Base-by-base conservation (phyloP, 2,329 filamentous ascomycete genomes). In the Phialocephala subalpina region DNA sequence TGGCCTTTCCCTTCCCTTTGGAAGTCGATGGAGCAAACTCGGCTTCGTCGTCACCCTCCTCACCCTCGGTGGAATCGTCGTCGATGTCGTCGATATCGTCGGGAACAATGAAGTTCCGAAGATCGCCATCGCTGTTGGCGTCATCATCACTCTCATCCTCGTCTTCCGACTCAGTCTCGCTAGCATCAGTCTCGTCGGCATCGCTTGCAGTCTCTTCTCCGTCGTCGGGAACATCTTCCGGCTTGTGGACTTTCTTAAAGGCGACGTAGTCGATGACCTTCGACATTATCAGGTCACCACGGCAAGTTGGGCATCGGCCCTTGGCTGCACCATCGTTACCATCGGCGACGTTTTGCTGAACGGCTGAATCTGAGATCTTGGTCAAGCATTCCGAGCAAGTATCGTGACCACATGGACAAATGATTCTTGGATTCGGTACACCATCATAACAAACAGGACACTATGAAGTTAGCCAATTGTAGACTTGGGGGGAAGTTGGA, bases 361-460 rank as follows among this genome's bases (percentile, higher is more conserved):
- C 79, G 3, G 89, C 78, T 52, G 80, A 87, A 68, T 93, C 92
- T 0, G 84, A 83, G 56, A 97, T 84, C 62, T 85, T 87, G 6
- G 87, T 84, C 67, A 96, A 89, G 75, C 94, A 97, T 68, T 94
- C 90, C 0, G 85, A 81, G 77, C 94, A 97, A 27, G 89, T 88
- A 66, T 90, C 87, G 74, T 97, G 94, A 1, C 94, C 94, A 74
- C 94, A 97, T 0, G 93, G 93, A 60, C 93, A 83, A 77, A 94
- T 90, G 69, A 97, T 92, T 2, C 86, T 86, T 0, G 92, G 92
- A 68, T 94, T 94, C 16, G 86, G 83, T 7, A 90, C 87, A 2
- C 83, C 88, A 73, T 97, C 94, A 65, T 92, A 90, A 76, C 94
- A 97, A 22, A 96, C 89, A 0, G 92, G 92, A 73, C 94, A 97